These are phyloP conservation scores for Globisporangium nunn DNA, from an alignment of 352 stramenopile species.

Conservation along the genomic window DNA sequence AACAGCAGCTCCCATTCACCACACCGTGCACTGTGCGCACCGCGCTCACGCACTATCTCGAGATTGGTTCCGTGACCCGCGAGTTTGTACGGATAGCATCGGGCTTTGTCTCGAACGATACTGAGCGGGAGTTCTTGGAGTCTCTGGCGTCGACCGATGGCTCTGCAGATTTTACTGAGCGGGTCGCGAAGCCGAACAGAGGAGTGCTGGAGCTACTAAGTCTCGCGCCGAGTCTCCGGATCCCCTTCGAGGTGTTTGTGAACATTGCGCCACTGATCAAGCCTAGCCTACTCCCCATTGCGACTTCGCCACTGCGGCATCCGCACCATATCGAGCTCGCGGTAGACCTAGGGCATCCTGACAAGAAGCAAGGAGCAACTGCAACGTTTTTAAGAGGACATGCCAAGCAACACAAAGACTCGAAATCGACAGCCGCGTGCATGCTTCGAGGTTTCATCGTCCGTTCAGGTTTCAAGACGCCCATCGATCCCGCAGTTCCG, in stretches of 20 bases:
- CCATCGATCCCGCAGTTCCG: conserved; percentile 56
- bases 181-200: conserved; percentile 65
- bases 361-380: conserved; percentile 19
- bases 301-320: conserved; percentile 65
- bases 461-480: conserved; percentile 88
- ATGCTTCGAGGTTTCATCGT: conserved; percentile 86
- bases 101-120: conserved; percentile 30
- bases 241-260: conserved; percentile 71
- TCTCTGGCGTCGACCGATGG: conserved; percentile 56
- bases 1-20: conserved; percentile 75
- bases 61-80: conserved; percentile 73
- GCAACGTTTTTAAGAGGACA: conserved; percentile 18
- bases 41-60: conserved; percentile 86
- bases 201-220: conserved; percentile 78
- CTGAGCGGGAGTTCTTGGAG: conserved; percentile 38
- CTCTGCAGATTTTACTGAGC: conserved; percentile 68
- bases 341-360: conserved; percentile 76
- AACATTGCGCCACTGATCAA: conserved; percentile 81
- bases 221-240: conserved; percentile 34
- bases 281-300: conserved; percentile 92
- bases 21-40: conserved; percentile 86
- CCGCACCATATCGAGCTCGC: conserved; percentile 83
- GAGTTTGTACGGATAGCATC: conserved; percentile 46
- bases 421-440: conserved; percentile 32
- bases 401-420: background rate